Percentiles rank a stretch among this genome's conserved stretches.
Evolutionary conservation across 2,329 filamentous ascomycete genomes (phyloP).

Genomic region (Neoascochyta sp.): DNA sequence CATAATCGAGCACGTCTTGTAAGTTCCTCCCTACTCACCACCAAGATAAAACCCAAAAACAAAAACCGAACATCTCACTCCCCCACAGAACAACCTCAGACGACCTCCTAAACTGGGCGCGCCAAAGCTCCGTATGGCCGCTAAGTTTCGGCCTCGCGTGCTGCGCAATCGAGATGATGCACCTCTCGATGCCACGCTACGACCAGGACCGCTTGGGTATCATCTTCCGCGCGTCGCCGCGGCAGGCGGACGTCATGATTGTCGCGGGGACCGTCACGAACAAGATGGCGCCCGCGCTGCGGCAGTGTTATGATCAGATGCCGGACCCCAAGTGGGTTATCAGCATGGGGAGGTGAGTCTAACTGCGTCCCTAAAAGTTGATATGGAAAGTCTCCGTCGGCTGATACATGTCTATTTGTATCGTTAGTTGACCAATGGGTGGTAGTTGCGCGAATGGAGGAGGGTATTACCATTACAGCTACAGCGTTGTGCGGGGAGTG

Average conservation of each 20-base stretch:
- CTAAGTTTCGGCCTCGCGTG: constrained; percentile 85
- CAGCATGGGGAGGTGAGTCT: constrained; percentile 76
- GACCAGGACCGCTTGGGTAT: constrained; percentile 84
- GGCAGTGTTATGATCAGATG: constrained; percentile 92
- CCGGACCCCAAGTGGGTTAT: constrained; percentile 82
- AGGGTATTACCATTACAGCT: constrained; percentile 81
- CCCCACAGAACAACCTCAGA: constrained; percentile 1
- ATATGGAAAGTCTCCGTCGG: constrained; percentile 27
- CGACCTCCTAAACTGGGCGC: constrained; percentile 71
- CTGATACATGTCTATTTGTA: constrained; percentile 15
- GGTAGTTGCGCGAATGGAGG: constrained; percentile 48
- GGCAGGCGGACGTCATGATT: constrained; percentile 89
- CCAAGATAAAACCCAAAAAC: background rate
- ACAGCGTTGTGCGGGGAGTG: constrained; percentile 69
- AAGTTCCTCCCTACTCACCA: background rate
- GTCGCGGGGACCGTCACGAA: constrained; percentile 90
- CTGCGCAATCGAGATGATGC: constrained; percentile 91
- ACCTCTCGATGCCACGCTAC: constrained; percentile 79
- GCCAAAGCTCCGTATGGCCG: constrained; percentile 79
- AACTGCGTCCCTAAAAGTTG: constrained; percentile 47
- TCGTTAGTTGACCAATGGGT: background rate
- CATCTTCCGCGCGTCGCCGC: constrained; percentile 82
- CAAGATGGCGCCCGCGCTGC: constrained; percentile 85
- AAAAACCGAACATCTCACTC: background rate
- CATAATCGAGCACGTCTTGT: constrained; percentile 5